Conservation (phyloP, 208 protist genomes). For the Leptomonas seymouri region DNA sequence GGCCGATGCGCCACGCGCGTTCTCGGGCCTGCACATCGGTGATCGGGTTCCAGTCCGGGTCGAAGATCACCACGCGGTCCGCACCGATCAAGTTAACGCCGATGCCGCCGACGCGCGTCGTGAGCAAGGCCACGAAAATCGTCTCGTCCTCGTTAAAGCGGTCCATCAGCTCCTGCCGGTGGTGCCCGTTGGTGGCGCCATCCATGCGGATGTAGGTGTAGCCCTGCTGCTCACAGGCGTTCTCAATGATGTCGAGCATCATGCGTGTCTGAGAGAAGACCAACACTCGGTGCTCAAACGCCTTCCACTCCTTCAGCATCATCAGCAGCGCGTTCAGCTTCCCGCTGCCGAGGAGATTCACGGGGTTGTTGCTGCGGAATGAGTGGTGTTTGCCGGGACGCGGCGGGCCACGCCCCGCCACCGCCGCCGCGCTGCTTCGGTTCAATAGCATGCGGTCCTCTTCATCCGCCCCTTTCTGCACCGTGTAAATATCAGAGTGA, state of each 20-base stretch:
- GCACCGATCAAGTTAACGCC: conserved; percentile 99
- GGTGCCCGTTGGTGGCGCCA: conserved; percentile 87
- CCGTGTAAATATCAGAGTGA: conserved; percentile 72
- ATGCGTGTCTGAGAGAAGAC: conserved; percentile 97
- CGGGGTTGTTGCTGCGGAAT: conserved; percentile 74
- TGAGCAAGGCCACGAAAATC: conserved; percentile 97
- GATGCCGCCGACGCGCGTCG: conserved; percentile 97
- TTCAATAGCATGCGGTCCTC: conserved; percentile 30
- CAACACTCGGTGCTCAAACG: conserved; percentile 93
- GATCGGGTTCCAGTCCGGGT: conserved; percentile 98
- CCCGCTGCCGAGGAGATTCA: conserved; percentile 74
- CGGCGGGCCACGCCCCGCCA: background rate
- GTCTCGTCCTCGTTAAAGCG: conserved; percentile 93
- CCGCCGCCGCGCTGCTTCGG: conserved; percentile 8
- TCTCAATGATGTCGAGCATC: conserved; percentile 98
- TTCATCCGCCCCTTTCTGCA: conserved; percentile 43
- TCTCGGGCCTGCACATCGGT: conserved; percentile 91
- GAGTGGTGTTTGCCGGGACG: conserved; percentile 21
- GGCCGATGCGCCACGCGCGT: conserved; percentile 98
- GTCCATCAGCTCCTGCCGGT: conserved; percentile 92
- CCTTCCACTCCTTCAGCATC: conserved; percentile 94
- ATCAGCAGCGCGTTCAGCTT: conserved; percentile 94
- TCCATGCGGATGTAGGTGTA: conserved; percentile 96
- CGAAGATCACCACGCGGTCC: conserved; percentile 98
- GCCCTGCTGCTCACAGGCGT: conserved; percentile 73